Evolutionary conservation across 768 basidiomycete species (phyloP).

Genomic region (Pleurotus eryngii): DNA sequence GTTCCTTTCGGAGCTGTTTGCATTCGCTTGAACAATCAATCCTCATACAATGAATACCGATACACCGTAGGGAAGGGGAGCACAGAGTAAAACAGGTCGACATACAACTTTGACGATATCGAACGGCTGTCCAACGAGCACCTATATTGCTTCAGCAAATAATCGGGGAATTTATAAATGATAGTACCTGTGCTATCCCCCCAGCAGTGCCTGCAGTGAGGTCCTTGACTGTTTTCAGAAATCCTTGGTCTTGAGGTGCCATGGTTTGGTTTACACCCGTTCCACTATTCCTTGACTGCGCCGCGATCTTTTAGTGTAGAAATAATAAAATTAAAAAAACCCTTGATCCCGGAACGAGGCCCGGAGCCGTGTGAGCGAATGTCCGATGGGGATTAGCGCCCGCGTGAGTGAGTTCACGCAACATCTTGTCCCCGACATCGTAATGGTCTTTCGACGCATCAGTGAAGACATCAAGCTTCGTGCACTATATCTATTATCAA

Average conservation of each 20-base stretch:
- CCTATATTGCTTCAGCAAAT: constrained; percentile 35
- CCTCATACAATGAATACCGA: constrained; percentile 7
- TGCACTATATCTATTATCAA: too few species aligned
- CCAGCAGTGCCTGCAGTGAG: constrained; percentile 88
- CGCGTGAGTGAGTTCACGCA: too few species aligned
- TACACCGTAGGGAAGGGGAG: background rate
- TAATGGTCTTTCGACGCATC: too few species aligned
- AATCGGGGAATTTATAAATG: background rate
- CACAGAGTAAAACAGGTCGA: constrained; percentile 17
- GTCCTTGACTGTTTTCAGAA: constrained; percentile 72
- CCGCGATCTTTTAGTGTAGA: too few species aligned
- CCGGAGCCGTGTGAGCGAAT: too few species aligned
- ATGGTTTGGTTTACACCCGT: background rate
- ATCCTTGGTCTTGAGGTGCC: constrained; percentile 31
- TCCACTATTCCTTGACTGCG: too few species aligned
- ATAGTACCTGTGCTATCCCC: constrained; percentile 76
- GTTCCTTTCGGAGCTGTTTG: constrained; percentile 92
- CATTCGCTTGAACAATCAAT: constrained; percentile 61
- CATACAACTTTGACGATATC: constrained; percentile 96
- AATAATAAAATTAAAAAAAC: too few species aligned
- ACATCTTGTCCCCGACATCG: too few species aligned
- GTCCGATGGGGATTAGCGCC: too few species aligned
- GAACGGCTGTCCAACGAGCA: constrained; percentile 91
- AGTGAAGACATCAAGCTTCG: too few species aligned
- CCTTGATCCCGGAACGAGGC: too few species aligned